Percentiles rank a stretch among this genome's conserved stretches.
Conservation (phyloP, 192 early-diverging fungal genomes). For the Geranomyces michiganensis region DNA sequence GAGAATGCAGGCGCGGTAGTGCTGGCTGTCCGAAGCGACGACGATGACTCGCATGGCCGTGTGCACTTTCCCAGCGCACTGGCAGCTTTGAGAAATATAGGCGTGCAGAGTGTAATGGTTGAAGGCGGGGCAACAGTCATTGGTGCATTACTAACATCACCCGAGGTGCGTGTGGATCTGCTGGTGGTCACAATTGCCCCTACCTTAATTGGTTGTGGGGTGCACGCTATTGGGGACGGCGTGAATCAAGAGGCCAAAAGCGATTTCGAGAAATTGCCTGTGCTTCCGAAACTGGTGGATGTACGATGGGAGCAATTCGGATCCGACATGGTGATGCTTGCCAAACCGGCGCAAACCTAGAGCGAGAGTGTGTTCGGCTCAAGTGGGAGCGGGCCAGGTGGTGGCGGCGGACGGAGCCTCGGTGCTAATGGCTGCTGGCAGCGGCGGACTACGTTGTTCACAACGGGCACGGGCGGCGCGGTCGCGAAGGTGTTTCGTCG, state of each 20-base stretch:
- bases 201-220: slow-evolving; percentile 62
- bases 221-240: slow-evolving; percentile 28
- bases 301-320: slow-evolving; percentile 55
- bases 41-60: not conserved
- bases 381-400: too few species aligned
- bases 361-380: too few species aligned
- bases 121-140: slow-evolving; percentile 86
- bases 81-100: not conserved
- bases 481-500: too few species aligned
- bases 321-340: slow-evolving; percentile 56
- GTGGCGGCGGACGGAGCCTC: too few species aligned
- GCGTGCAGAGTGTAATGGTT: slow-evolving; percentile 73
- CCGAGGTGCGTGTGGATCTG: slow-evolving; percentile 40
- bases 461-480: too few species aligned
- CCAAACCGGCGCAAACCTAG: not conserved
- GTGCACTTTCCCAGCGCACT: slow-evolving; percentile 28
- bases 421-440: too few species aligned
- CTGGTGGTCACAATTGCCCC: slow-evolving; percentile 77
- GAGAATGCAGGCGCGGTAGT: slow-evolving; percentile 66
- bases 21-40: slow-evolving; percentile 39
- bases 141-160: slow-evolving; percentile 55
- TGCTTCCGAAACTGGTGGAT: slow-evolving; percentile 17
- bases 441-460: too few species aligned
- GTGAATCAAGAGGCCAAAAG: not conserved
- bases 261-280: not conserved